phyloP scores from a whole-genome alignment of 805 yeast species.

The Helenozyma rhizophorensis region DNA sequence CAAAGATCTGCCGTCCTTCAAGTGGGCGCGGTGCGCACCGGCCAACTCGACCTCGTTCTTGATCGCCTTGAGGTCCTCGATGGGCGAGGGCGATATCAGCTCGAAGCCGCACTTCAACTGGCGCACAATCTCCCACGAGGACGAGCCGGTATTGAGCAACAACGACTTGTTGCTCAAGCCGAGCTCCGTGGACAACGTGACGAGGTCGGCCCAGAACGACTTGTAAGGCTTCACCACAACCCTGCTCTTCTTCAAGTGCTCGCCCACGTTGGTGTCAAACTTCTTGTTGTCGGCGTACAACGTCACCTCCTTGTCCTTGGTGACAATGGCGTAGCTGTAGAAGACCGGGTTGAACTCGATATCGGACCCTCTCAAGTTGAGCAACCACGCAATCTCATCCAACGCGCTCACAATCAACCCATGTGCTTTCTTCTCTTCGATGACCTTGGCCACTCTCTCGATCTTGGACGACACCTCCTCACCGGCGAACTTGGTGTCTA shows the following conservation, averaged over 20 bases:
- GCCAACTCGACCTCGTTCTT: conserved; percentile 47
- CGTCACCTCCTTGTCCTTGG: conserved; percentile 24
- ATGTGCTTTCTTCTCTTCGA: conserved; percentile 23
- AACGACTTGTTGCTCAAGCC: conserved; percentile 25
- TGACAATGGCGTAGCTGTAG: conserved; percentile 38
- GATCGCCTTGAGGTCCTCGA: conserved; percentile 48
- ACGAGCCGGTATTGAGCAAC: conserved; percentile 24
- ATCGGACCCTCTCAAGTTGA: conserved; percentile 52
- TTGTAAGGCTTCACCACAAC: conserved; percentile 38
- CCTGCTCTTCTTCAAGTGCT: conserved; percentile 20
- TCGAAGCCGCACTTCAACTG: conserved; percentile 27
- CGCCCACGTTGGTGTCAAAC: conserved; percentile 28
- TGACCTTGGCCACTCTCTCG: conserved; percentile 29
- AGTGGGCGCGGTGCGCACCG: conserved; percentile 50
- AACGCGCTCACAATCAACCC: conserved; percentile 43
- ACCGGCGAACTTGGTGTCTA: conserved; percentile 61
- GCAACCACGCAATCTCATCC: conserved; percentile 52
- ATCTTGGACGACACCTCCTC: conserved; percentile 58
- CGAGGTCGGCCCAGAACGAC: conserved; percentile 43
- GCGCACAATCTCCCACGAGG: conserved; percentile 40
- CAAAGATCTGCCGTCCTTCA: conserved; percentile 57
- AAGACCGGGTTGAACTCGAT: conserved; percentile 54
- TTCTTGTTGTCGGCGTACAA: conserved; percentile 43
- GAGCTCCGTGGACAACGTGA: conserved; percentile 33
- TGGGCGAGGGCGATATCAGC: conserved; percentile 30